Base-by-base conservation (phyloP, 192 early-diverging fungal genomes). In the Coemansia sp. region DNA sequence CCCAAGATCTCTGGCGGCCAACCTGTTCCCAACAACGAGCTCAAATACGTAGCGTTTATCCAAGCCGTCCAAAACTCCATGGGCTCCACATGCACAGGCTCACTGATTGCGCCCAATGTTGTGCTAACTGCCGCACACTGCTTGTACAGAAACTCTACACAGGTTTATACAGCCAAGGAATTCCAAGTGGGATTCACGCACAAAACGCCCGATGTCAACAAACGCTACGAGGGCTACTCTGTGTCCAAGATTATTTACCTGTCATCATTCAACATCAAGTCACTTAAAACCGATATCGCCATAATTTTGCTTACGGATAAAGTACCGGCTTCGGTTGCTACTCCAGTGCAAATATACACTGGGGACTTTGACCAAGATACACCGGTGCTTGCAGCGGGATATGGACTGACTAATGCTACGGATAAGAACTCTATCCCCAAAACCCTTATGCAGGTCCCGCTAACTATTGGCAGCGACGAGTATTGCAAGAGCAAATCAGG, bases 51-150 rank as follows among this genome's bases (percentile, higher is more conserved):
- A 24, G 75, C 70, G 7, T 75, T 64, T 6, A 43, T 84, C 5
- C 43, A 68, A 36, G 46, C 43, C 20, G 41, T 38, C 37, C 59
- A 45, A n/a, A 11, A 31, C 17, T 54, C 39, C 0, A 47, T 32
- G 25, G 58, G 62, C 0, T 39, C 58, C 6, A 41, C 59, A 37
- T 85, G 84, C 60, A 82, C 79, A 0, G 74, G 76, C 12, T 70
- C 70, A 7, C 64, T 85, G 39, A 71, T 85, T 42, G 71, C 76
- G 1, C 62, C 76, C 20, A 79, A 82, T 14, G 57, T 73, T 10
- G 73, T 85, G 27, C 60, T 85, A 14, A 77, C 79, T 0, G 84
- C 84, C 0, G 84, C 68, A 0, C 84, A 85, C 40, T 85, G 84
- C 45, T 54, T 67, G 0, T 68, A 65, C 31, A 35, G 39, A 6